Conservation (phyloP, 192 early-diverging fungal genomes). For the Umbelopsis ramanniana region DNA sequence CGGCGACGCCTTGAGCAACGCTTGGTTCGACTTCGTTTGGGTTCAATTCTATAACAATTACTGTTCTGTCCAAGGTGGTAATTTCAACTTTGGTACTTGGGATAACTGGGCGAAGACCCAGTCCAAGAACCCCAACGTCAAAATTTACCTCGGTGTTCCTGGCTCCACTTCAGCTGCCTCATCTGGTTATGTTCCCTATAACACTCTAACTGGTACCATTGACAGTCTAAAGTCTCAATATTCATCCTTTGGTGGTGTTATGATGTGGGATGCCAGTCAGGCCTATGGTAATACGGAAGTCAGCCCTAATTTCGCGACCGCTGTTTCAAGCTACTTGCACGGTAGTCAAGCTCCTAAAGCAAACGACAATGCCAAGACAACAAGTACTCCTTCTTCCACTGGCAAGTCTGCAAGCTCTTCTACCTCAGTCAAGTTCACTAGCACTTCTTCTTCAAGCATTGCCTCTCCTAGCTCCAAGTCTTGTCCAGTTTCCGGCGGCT, state of each 20-base stretch:
- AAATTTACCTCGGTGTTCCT: slow-evolving; percentile 60
- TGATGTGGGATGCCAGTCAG: slow-evolving; percentile 39
- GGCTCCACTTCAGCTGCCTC: slow-evolving; percentile 58
- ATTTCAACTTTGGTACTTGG: slow-evolving; percentile 64
- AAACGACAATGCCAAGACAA: neutral
- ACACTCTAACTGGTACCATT: slow-evolving; percentile 40
- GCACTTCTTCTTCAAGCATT: neutral
- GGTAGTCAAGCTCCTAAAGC: neutral
- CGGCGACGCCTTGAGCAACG: slow-evolving; percentile 53
- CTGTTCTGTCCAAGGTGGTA: slow-evolving; percentile 58
- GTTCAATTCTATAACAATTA: slow-evolving; percentile 74
- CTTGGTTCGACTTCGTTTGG: slow-evolving; percentile 69
- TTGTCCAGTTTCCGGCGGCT: slow-evolving; percentile 46
- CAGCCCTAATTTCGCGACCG: slow-evolving; percentile 31
- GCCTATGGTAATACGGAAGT: slow-evolving; percentile 37
- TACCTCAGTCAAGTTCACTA: slow-evolving; percentile 7
- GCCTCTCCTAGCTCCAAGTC: neutral
- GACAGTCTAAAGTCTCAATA: slow-evolving; percentile 20
- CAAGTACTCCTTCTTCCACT: neutral
- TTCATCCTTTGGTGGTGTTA: slow-evolving; percentile 36
- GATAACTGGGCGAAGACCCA: slow-evolving; percentile 62
- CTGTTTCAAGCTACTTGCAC: slow-evolving; percentile 24
- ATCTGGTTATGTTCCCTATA: slow-evolving; percentile 49
- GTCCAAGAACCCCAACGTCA: slow-evolving; percentile 60
- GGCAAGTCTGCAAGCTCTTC: neutral